Base-by-base conservation (phyloP, 768 basidiomycete species). In the Guyanaporus albipodus region DNA sequence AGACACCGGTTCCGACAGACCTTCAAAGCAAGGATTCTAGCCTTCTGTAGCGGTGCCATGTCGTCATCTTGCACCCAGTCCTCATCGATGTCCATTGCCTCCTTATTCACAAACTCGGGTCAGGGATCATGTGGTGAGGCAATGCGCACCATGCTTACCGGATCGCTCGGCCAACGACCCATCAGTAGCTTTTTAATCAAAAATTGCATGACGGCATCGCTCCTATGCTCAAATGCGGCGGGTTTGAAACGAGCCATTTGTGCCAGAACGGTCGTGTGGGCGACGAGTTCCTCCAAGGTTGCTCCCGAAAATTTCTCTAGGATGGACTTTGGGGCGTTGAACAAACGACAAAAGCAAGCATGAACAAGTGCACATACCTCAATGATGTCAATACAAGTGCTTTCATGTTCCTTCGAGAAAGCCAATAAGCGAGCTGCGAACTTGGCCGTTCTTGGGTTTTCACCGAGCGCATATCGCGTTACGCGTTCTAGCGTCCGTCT, bases 1-100 rank as follows among this genome's bases (percentile, higher is more conserved):
- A 95, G 71, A 59, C 83, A 82, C 15, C 92, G 82, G 63, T 92
- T 83, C 21, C 89, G 77, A 61, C 83, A 84, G 6, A 94, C 76
- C 66, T 96, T 93, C 19, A 98, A 62, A 2, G 82, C 77, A 8
- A 85, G 67, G 4, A 96, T 61, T 60, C 90, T 91, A 0, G 90
- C 87, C 35, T 70, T 72, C 1, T 91, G 74, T 4, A 74, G 70
- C 2, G 73, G 68, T 0, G 79, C 60, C 18, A 95, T 62, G 4
- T 82, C 73, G 0, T 73, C 73, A 27, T 92, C 84, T 26, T 83
- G 78, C 9, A 79, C 69, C 93, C 93, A 97, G 54, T 93, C 88
- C 32, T 79, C 77, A 12, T 78, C 79, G 5, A 61, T 56, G 15
- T 80, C 76, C 75, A 80, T 81, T 21, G 72, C 74, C 17, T 79